Evolutionary conservation across 208 protist species (phyloP), one percentile per base, ranked within the genome.

Genomic region (Trypanosoma avium): DNA sequence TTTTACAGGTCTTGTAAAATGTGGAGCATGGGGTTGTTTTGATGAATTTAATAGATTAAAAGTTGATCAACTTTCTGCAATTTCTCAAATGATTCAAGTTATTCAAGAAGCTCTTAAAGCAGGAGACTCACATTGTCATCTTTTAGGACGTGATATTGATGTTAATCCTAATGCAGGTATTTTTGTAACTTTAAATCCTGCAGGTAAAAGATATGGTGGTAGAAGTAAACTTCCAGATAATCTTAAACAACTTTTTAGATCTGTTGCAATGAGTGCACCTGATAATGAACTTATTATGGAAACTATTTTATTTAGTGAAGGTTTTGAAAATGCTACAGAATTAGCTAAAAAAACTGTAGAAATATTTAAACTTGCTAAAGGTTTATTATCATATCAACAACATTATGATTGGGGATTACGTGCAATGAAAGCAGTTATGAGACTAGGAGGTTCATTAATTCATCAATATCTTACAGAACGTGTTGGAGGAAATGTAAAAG

Each of bases 11-110:
- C 83, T 99, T n/a, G 97, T 99, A 40, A 99, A 99, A 77, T 98
- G 97, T 66, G 98, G 98, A 9, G 98, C 97, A 40, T 99, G 98
- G 97, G 98, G 97, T 22, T 99, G 98, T 85, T 99, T 99, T 75
- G 98, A 99, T 81, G 98, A 99, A 85, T 99, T 99, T 88, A 99
- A 99, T 77, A 92, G 98, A 26, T 83, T 99, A 27, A 98, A 99
- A 75, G 93, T 98, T 54, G 97, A 99, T 71, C 97, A 99, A 73
- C 83, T 99, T 13, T 99, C 97, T 1, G 98, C 98, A 7, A 84
- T 99, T 13, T 99, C 97, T 27, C 96, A 99, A 77, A 98, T 99
- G 94, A 99, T 99, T 79, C 98, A 99, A 79, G 82, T 98, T 9
- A 99, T 99, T 64, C 97, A 99, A 77, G 90, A 92, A 52, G 97